Evolutionary conservation across 306 rosid genomes (phyloP).

Genomic region (Fagus sylvatica): DNA sequence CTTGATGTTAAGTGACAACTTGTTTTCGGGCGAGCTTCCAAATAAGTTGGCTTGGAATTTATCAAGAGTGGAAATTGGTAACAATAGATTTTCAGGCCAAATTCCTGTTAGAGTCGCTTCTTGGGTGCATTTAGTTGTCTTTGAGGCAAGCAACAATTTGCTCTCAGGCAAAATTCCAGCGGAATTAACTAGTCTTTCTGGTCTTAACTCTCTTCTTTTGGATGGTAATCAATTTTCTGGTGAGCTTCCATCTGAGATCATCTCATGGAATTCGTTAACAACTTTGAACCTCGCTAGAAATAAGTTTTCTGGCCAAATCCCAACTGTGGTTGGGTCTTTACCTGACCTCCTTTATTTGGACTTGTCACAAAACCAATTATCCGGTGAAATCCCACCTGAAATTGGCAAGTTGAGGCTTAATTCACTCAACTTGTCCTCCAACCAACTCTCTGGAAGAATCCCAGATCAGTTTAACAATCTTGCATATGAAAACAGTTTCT

Average conservation of each 20-base stretch:
- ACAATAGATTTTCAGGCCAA: conserved; percentile 70
- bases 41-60: conserved; percentile 45
- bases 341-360: conserved; percentile 61
- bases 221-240: conserved; percentile 74
- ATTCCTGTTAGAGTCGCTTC: conserved; percentile 51
- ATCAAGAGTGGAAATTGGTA: conserved; percentile 59
- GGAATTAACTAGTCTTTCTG: conserved; percentile 55
- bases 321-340: conserved; percentile 47
- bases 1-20: conserved; percentile 62
- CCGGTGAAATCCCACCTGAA: conserved; percentile 72
- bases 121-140: conserved; percentile 46
- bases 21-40: conserved; percentile 72
- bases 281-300: conserved; percentile 64
- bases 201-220: conserved; percentile 46
- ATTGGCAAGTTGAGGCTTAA: conserved; percentile 48
- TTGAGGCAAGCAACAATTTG: conserved; percentile 66
- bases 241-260: conserved; percentile 52
- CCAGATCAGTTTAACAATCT: conserved; percentile 61
- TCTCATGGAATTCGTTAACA: conserved; percentile 60
- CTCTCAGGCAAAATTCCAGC: conserved; percentile 65
- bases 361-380: conserved; percentile 61
- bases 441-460: conserved; percentile 66
- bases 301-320: conserved; percentile 66
- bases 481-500: conserved; percentile 65
- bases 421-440: conserved; percentile 79